phyloP scores from a whole-genome alignment of 1,139 yeast genomes.

The Zhuliangozyma parablackwelliae region DNA sequence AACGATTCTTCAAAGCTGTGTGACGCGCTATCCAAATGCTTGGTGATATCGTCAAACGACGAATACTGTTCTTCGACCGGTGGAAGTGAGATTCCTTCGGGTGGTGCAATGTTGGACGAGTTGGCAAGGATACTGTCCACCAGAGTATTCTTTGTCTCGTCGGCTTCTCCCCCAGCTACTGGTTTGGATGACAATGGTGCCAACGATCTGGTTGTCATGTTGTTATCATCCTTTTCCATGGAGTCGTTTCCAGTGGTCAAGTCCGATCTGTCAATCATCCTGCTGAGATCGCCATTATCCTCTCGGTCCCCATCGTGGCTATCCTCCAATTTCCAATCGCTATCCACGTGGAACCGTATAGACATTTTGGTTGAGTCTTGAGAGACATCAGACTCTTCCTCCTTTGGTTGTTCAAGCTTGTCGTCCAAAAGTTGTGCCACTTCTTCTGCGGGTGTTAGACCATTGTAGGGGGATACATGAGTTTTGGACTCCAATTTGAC shows the following conservation, averaged over 20 bases:
- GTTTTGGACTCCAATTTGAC: constrained; percentile 3
- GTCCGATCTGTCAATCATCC: constrained; percentile 6
- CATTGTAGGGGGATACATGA: constrained; percentile 6
- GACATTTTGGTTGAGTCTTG: constrained; percentile 21
- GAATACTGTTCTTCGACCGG: constrained; percentile 30
- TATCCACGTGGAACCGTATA: constrained; percentile 32
- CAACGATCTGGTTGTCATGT: constrained; percentile 8
- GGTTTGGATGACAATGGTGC: constrained; percentile 5
- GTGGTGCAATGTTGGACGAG: constrained; percentile 41
- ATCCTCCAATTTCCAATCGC: constrained; percentile 40
- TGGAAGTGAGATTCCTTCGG: constrained; percentile 37
- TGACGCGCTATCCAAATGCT: constrained; percentile 13
- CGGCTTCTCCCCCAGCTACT: too few relatives aligned
- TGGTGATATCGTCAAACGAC: constrained; percentile 37
- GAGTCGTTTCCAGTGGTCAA: not conserved
- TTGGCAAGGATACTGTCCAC: constrained; percentile 26
- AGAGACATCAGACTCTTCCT: constrained; percentile 11
- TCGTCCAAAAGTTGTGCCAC: constrained; percentile 3
- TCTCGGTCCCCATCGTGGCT: constrained; percentile 43
- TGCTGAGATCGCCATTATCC: constrained; percentile 29
- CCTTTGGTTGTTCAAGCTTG: not conserved
- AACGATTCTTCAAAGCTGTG: constrained; percentile 34
- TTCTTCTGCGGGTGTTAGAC: constrained; percentile 12
- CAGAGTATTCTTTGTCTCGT: constrained; percentile 3
- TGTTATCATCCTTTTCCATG: constrained; percentile 3